Evolutionary conservation across 2,329 filamentous ascomycete species (phyloP).

Genomic region (Dactylellina cionopaga): DNA sequence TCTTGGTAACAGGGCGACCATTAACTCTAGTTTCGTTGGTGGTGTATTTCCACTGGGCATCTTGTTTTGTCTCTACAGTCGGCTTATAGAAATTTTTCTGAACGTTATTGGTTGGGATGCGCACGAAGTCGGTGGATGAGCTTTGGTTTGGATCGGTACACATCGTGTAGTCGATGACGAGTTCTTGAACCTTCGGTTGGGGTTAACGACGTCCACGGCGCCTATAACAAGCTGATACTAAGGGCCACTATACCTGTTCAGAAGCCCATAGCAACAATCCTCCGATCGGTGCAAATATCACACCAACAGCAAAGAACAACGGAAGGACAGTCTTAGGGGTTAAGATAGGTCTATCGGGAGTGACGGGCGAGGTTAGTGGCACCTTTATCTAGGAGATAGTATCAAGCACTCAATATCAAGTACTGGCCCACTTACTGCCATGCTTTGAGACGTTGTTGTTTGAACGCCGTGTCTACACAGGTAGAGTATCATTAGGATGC

Average conservation of each 20-base stretch:
- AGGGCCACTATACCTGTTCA: constrained; percentile 66
- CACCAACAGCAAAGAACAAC: constrained; percentile 87
- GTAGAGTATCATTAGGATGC: constrained; percentile 6
- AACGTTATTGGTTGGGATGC: constrained; percentile 70
- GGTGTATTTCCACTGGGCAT: constrained; percentile 46
- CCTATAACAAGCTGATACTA: constrained; percentile 49
- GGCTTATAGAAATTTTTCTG: constrained; percentile 74
- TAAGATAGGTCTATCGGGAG: constrained; percentile 77
- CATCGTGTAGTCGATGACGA: constrained; percentile 87
- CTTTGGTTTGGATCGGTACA: constrained; percentile 71
- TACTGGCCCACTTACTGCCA: constrained; percentile 94
- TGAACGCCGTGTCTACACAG: constrained; percentile 85
- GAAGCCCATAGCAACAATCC: constrained; percentile 87
- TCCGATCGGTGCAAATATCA: constrained; percentile 93
- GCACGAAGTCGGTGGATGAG: constrained; percentile 60
- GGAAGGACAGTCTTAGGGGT: constrained; percentile 93
- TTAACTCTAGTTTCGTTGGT: constrained; percentile 54
- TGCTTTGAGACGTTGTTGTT: constrained; percentile 95
- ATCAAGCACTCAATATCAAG: no score
- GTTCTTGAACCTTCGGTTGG: constrained; percentile 84
- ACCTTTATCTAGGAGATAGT: no score
- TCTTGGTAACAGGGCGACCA: constrained; percentile 59
- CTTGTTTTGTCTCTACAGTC: constrained; percentile 47
- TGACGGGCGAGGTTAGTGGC: constrained; percentile 3
- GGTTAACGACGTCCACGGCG: constrained; percentile 5